Evolutionary conservation across 1,139 yeast genomes (phyloP).

Genomic region (Yamadazyma membranifaciens): DNA sequence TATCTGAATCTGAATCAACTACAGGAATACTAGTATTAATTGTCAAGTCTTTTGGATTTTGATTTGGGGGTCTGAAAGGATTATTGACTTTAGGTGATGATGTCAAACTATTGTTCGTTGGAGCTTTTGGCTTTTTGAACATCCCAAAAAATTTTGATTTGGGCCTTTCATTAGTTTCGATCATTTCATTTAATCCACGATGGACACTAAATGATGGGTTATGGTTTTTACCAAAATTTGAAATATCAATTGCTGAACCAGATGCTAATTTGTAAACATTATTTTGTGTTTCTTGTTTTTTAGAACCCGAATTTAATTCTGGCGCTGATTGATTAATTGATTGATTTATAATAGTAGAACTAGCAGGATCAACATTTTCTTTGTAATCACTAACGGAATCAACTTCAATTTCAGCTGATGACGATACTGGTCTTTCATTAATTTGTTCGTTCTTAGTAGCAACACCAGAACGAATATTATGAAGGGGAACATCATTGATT

Average conservation of each 20-base stretch:
- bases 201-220: conserved; percentile 36
- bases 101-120: conserved; percentile 7
- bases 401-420: conserved; percentile 27
- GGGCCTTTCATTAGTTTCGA: conserved; percentile 12
- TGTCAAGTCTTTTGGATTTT: conserved; percentile 15
- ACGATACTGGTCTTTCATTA: conserved; percentile 30
- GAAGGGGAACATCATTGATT: conserved; percentile 9
- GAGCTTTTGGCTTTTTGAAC: conserved; percentile 18
- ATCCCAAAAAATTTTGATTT: conserved; percentile 19
- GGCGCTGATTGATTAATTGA: conserved; percentile 5
- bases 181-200: conserved; percentile 12
- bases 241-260: conserved; percentile 42
- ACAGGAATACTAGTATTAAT: conserved; percentile 13
- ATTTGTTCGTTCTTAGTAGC: conserved; percentile 10
- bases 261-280: conserved; percentile 12
- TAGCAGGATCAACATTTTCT: conserved; percentile 9
- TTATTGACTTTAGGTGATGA: conserved; percentile 8
- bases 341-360: neutral
- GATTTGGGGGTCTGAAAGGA: conserved; percentile 7
- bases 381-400: conserved; percentile 9
- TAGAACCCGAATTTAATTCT: neutral
- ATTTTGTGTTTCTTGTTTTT: neutral
- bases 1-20: conserved; percentile 17
- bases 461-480: conserved; percentile 13
- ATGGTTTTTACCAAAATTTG: conserved; percentile 41